Conservation (phyloP, 108 stramenopile species). For the Skeletonema costatum region DNA sequence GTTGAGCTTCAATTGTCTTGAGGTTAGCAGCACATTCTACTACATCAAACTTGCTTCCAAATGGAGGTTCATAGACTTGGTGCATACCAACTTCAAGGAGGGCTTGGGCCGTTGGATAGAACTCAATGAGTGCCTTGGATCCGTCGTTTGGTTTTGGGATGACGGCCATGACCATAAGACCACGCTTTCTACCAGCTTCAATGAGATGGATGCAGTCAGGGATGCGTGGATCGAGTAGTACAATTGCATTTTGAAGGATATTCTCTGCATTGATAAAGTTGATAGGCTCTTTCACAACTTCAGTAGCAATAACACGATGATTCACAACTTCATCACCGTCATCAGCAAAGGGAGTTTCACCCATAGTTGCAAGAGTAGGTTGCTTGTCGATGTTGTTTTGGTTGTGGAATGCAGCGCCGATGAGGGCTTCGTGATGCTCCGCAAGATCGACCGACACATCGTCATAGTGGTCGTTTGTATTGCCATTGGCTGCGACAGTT, state of each 20-base stretch:
- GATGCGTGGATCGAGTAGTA: slow-evolving; percentile 54
- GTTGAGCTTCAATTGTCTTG: slow-evolving; percentile 62
- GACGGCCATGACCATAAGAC: slow-evolving; percentile 61
- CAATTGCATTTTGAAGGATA: slow-evolving; percentile 55
- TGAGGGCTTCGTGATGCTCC: slow-evolving; percentile 52
- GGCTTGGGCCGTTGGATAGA: slow-evolving; percentile 56
- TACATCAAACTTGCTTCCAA: slow-evolving; percentile 53
- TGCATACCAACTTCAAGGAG: slow-evolving; percentile 56
- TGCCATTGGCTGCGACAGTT: background rate
- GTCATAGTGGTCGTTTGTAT: background rate
- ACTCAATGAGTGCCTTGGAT: slow-evolving; percentile 28
- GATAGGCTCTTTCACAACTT: slow-evolving; percentile 52
- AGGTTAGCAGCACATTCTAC: slow-evolving; percentile 61
- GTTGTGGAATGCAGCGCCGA: slow-evolving; percentile 53
- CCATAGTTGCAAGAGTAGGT: slow-evolving; percentile 51
- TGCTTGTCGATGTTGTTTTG: slow-evolving; percentile 33
- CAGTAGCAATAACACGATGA: slow-evolving; percentile 58
- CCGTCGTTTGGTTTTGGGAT: slow-evolving; percentile 56
- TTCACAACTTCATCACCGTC: slow-evolving; percentile 47
- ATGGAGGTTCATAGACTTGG: slow-evolving; percentile 62
- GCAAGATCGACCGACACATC: slow-evolving; percentile 11
- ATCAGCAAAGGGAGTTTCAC: slow-evolving; percentile 47
- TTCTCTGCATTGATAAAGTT: slow-evolving; percentile 25
- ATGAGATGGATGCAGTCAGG: slow-evolving; percentile 55
- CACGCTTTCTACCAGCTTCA: slow-evolving; percentile 51